Conservation (phyloP, 139 green algal species). For the Limnomonas spitsbergensis region DNA sequence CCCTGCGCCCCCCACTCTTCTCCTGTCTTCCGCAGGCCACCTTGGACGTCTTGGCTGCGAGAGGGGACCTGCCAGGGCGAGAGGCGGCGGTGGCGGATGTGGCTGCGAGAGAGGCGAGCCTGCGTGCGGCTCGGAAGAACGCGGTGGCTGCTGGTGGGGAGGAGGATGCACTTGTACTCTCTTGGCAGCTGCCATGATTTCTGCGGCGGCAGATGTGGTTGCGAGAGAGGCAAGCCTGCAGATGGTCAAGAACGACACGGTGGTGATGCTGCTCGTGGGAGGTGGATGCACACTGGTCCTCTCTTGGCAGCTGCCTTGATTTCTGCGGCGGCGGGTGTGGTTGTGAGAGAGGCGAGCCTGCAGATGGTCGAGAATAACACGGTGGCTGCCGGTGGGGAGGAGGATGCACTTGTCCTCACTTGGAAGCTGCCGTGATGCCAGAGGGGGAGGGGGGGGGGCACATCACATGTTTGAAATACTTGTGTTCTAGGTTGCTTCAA, state of each 20-base stretch:
- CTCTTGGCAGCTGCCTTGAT: too few relatives aligned
- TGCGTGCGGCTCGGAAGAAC: too few relatives aligned
- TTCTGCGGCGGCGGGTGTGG: too few relatives aligned
- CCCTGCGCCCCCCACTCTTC: too few relatives aligned
- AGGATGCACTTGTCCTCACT: background rate
- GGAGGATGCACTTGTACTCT: too few relatives aligned
- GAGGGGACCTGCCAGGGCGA: background rate
- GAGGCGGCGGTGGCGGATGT: background rate
- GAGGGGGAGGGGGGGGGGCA: background rate
- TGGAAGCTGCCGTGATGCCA: background rate
- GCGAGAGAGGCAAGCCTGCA: background rate
- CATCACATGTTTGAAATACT: conserved; percentile 3
- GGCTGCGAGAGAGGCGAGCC: background rate
- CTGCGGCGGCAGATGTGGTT: too few relatives aligned
- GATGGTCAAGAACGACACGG: background rate
- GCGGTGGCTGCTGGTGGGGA: too few relatives aligned
- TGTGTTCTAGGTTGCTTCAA: too few relatives aligned
- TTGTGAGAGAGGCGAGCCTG: too few relatives aligned
- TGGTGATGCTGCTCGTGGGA: background rate
- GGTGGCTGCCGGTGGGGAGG: background rate
- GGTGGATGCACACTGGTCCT: too few relatives aligned
- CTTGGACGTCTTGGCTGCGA: background rate
- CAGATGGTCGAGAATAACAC: background rate
- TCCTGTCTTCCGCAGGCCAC: background rate
- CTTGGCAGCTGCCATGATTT: too few relatives aligned